A percentile compares a stretch with the other conserved stretches of the same genome.
Evolutionary conservation across 202 grass and related monocot species (phyloP).

Genomic region (Setaria viridis): DNA sequence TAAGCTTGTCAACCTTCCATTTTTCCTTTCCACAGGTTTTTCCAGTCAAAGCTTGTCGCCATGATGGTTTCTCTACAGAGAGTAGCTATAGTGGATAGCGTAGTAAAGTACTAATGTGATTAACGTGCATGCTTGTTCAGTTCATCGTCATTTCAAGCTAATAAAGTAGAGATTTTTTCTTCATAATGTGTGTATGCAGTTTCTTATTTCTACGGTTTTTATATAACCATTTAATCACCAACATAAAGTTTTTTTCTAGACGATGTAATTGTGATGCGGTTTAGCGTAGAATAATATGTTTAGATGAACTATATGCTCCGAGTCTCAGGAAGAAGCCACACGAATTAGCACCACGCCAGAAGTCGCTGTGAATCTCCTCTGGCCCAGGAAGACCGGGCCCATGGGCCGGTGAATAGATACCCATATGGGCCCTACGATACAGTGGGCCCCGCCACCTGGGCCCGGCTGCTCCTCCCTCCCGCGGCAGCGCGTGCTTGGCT

Average conservation of each 20-base stretch:
- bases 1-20: slow-evolving; percentile 60
- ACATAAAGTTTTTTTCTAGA: not conserved
- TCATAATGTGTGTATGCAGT: too few relatives aligned
- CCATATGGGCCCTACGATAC: slow-evolving; percentile 33
- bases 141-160: not conserved
- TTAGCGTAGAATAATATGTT: not conserved
- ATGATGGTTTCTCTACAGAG: slow-evolving; percentile 1
- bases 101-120: not conserved
- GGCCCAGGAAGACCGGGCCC: slow-evolving; percentile 16
- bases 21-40: slow-evolving; percentile 32
- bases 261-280: not conserved
- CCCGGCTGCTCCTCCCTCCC: slow-evolving; percentile 37
- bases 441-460: slow-evolving; percentile 47
- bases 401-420: slow-evolving; percentile 31
- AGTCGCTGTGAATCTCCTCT: slow-evolving; percentile 8
- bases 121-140: not conserved
- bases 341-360: not conserved
- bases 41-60: slow-evolving; percentile 47
- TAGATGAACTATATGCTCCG: not conserved
- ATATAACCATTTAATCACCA: not conserved
- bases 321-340: not conserved
- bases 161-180: not conserved
- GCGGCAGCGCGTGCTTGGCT: slow-evolving; percentile 65
- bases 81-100: not conserved
- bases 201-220: too few relatives aligned